Conservation (phyloP, 176 grass and related monocot species). For the Bromus sterilis region DNA sequence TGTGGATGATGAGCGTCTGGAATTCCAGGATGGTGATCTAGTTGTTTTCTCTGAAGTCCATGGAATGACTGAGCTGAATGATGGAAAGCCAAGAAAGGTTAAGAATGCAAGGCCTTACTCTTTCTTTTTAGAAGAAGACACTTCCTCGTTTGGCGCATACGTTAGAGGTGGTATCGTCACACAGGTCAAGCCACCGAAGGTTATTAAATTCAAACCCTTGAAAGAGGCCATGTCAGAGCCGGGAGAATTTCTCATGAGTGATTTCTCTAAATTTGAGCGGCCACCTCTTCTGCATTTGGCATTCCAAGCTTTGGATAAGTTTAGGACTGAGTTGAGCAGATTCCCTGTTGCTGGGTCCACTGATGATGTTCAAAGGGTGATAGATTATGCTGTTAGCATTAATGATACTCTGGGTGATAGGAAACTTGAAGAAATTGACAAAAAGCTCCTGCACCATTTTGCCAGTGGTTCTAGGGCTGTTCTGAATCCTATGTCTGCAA, state of each 20-base stretch:
- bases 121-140: conserved; percentile 87
- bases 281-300: conserved; percentile 78
- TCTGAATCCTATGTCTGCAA: conserved; percentile 92
- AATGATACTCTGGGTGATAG: conserved; percentile 57
- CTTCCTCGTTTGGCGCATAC: conserved; percentile 59
- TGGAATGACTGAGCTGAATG: conserved; percentile 84
- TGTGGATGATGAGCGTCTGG: conserved; percentile 90
- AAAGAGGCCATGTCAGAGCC: conserved; percentile 79
- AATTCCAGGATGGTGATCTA: conserved; percentile 89
- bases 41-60: conserved; percentile 86
- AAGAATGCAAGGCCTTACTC: conserved; percentile 85
- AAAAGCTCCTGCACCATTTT: conserved; percentile 68
- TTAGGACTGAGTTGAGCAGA: conserved; percentile 46
- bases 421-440: conserved; percentile 69
- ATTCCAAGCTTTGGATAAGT: conserved; percentile 90
- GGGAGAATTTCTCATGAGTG: conserved; percentile 89
- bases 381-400: conserved; percentile 46
- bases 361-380: conserved; percentile 64
- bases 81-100: conserved; percentile 81
- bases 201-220: conserved; percentile 78
- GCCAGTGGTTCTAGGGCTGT: conserved; percentile 67
- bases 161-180: conserved; percentile 81
- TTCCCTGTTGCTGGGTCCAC: conserved; percentile 66
- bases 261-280: conserved; percentile 88
- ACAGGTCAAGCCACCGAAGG: conserved; percentile 78